Percentiles rank a stretch among this genome's conserved stretches.
These are phyloP conservation scores for Talaromyces liani DNA, from an alignment of 495 filamentous ascomycete species.

Conservation along the genomic window DNA sequence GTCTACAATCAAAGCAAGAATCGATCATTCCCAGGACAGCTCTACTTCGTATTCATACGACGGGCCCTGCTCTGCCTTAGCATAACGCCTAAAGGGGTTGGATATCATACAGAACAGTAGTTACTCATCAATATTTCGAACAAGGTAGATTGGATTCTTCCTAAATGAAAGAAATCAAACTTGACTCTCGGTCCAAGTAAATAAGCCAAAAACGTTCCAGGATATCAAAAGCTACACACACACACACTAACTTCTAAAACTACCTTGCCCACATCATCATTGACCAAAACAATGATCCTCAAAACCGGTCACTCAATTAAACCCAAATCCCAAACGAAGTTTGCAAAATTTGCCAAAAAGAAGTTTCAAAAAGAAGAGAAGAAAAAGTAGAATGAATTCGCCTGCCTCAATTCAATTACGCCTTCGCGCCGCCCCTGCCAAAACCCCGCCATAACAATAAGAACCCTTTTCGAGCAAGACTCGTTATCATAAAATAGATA, in stretches of 20 bases:
- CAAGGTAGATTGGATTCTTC: too few species aligned
- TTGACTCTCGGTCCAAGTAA: neutral
- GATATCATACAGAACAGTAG: too few species aligned
- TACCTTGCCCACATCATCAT: neutral
- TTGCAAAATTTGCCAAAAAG: neutral
- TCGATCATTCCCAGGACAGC: too few species aligned
- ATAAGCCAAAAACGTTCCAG: neutral
- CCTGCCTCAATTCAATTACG: constrained; percentile 3
- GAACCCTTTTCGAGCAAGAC: constrained; percentile 3
- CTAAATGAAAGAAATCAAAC: too few species aligned
- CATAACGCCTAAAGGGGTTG: too few species aligned
- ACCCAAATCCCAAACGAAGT: neutral
- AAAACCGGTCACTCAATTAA: neutral
- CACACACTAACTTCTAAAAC: neutral
- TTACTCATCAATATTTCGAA: too few species aligned
- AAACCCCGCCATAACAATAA: constrained; percentile 1
- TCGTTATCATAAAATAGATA: constrained; percentile 2
- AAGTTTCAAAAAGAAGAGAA: neutral
- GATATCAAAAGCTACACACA: neutral
- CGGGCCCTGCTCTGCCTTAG: too few species aligned
- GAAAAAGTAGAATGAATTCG: neutral
- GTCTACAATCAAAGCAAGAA: too few species aligned
- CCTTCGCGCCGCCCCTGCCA: neutral
- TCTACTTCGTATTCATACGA: too few species aligned
- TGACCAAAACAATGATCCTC: neutral